A percentile compares a stretch with the other conserved stretches of the same genome.
These are phyloP conservation scores for Sapria himalayana DNA, from an alignment of 345 rosid genomes.

Conservation along the genomic window DNA sequence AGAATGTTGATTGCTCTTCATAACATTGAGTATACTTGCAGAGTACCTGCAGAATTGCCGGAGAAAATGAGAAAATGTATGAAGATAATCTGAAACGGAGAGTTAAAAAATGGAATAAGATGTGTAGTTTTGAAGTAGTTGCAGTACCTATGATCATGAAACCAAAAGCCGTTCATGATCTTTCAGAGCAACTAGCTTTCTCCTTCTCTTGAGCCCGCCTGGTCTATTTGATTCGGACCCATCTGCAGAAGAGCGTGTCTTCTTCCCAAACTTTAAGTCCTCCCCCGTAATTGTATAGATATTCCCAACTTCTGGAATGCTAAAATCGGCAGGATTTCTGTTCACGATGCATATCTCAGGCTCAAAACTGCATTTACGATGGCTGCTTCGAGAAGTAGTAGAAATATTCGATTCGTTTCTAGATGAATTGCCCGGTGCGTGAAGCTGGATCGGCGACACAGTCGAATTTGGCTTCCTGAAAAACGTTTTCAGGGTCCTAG, in stretches of 20 bases:
- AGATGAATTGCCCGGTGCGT: conserved; percentile 15
- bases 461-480: conserved; percentile 21
- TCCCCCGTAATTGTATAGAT: conserved; percentile 39
- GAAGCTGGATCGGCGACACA: conserved; percentile 21
- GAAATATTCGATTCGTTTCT: conserved; percentile 17
- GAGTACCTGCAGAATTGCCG: too few species aligned
- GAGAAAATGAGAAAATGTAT: too few species aligned
- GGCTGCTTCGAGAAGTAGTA: conserved; percentile 10
- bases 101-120: too few species aligned
- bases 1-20: too few species aligned
- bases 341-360: conserved; percentile 34
- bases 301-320: conserved; percentile 42
- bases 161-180: conserved; percentile 10
- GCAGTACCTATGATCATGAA: conserved; percentile 9
- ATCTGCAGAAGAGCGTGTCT: conserved; percentile 7
- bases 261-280: conserved; percentile 23
- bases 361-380: conserved; percentile 15
- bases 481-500: conserved; percentile 18
- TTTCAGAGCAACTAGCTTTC: conserved; percentile 15
- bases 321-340: conserved; percentile 90
- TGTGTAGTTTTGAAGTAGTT: conserved; percentile 4
- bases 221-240: too few species aligned
- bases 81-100: too few species aligned
- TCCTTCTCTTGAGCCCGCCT: conserved; percentile 23
- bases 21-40: too few species aligned